Evolutionary conservation across 2,329 filamentous ascomycete genomes (phyloP).

Genomic region (Pezicula rhizophila): DNA sequence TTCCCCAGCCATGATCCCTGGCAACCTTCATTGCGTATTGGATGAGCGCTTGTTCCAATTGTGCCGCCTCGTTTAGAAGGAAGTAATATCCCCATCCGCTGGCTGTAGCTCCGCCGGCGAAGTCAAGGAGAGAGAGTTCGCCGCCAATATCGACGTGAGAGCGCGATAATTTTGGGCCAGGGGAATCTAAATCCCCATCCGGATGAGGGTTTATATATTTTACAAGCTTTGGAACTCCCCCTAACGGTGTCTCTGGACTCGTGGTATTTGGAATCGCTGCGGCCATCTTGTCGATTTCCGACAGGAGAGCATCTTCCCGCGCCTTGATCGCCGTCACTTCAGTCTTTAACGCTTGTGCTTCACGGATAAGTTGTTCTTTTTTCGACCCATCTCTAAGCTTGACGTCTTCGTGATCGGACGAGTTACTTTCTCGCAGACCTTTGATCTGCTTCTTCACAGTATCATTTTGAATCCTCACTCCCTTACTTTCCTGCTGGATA

Average conservation of each 20-base stretch:
- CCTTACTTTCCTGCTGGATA: conserved; percentile 54
- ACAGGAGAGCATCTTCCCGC: conserved; percentile 50
- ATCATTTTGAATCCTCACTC: conserved; percentile 62
- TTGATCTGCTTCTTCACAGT: conserved; percentile 50
- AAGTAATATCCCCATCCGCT: conserved; percentile 99
- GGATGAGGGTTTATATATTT: conserved; percentile 74
- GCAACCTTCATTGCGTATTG: conserved; percentile 77
- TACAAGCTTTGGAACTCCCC: conserved; percentile 57
- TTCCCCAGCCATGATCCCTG: conserved; percentile 67
- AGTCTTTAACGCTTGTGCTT: conserved; percentile 60
- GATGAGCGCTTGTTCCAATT: conserved; percentile 90
- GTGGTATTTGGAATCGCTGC: conserved; percentile 82
- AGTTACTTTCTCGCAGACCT: conserved; percentile 32
- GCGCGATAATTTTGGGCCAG: conserved; percentile 40
- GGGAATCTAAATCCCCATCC: conserved; percentile 27
- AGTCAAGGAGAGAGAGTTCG: conserved; percentile 86
- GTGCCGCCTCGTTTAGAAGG: conserved; percentile 81
- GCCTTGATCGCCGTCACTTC: conserved; percentile 54
- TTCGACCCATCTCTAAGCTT: conserved; percentile 25
- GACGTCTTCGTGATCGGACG: conserved; percentile 18
- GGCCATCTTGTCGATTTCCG: conserved; percentile 69
- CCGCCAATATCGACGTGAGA: conserved; percentile 84
- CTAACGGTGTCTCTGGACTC: conserved; percentile 66
- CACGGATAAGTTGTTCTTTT: conserved; percentile 50
- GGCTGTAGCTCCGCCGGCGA: conserved; percentile 71